These are phyloP conservation scores for Aegilops bicornis DNA, from an alignment of 176 grass and related monocot genomes.

Conservation along the genomic window DNA sequence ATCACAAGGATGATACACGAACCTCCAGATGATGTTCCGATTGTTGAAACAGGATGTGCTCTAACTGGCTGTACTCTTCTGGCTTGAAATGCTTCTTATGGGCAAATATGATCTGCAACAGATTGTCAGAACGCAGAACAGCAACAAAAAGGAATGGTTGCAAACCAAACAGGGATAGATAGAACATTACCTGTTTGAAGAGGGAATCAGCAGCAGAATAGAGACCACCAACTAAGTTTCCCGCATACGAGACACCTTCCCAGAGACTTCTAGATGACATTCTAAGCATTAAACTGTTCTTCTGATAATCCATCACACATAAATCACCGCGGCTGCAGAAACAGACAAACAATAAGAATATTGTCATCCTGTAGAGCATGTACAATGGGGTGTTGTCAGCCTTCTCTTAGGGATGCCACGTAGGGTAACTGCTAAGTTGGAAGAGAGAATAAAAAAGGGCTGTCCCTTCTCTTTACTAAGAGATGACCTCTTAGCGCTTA, in stretches of 20 bases:
- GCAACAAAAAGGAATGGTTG: neutral
- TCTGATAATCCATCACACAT: conserved; percentile 63
- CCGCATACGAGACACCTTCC: conserved; percentile 49
- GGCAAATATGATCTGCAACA: conserved; percentile 73
- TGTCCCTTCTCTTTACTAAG: neutral
- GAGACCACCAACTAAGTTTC: conserved; percentile 54
- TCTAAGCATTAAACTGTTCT: conserved; percentile 71
- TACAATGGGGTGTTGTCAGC: neutral
- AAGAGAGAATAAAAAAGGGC: too few relatives aligned
- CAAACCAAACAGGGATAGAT: conserved; percentile 26
- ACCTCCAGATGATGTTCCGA: conserved; percentile 48
- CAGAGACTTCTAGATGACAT: conserved; percentile 72
- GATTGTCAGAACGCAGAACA: conserved; percentile 13
- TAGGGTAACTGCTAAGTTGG: neutral
- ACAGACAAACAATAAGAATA: conserved; percentile 20
- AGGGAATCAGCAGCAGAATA: conserved; percentile 67
- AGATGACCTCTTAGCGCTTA: neutral
- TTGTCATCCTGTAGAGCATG: neutral
- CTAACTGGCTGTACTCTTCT: conserved; percentile 48
- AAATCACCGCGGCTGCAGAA: conserved; percentile 53
- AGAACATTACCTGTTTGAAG: conserved; percentile 72
- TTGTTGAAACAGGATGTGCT: conserved; percentile 55
- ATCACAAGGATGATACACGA: conserved; percentile 19
- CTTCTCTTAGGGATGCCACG: neutral
- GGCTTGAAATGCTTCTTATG: conserved; percentile 73